These are phyloP conservation scores for Sugiyamaella marilandica DNA, from an alignment of 805 yeast species.

Conservation along the genomic window DNA sequence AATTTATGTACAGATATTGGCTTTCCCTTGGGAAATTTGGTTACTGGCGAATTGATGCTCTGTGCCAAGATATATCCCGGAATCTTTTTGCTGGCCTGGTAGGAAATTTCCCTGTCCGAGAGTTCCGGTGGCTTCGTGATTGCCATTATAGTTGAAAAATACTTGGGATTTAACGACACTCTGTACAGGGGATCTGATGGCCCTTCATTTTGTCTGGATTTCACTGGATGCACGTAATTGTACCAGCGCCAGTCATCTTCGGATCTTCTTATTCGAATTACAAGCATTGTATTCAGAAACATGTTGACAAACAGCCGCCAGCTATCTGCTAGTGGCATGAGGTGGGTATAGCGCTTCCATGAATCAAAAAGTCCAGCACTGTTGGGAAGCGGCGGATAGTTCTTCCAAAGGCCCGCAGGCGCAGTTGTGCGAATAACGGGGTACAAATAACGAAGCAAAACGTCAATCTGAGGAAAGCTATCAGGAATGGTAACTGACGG, in stretches of 20 bases:
- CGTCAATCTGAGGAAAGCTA: conserved; percentile 16
- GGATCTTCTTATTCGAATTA: neutral
- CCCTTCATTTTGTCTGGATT: neutral
- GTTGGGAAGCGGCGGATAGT: neutral
- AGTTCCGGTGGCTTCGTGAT: neutral
- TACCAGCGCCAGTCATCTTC: conserved; percentile 1
- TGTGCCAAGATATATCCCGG: conserved; percentile 1
- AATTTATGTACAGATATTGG: neutral
- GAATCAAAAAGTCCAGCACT: neutral
- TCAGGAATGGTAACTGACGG: conserved; percentile 9
- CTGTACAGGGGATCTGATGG: neutral
- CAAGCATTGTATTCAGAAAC: conserved; percentile 6
- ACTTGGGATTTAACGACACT: neutral
- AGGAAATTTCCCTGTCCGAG: neutral
- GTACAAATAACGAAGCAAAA: conserved; percentile 10
- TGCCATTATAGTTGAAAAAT: neutral
- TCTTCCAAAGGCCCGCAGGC: neutral
- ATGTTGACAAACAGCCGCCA: conserved; percentile 4
- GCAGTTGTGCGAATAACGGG: conserved; percentile 6
- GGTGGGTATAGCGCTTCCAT: neutral
- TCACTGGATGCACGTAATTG: neutral
- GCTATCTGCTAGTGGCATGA: neutral
- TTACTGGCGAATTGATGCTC: neutral
- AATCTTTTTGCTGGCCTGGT: neutral
- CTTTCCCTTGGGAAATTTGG: neutral